Evolutionary conservation across 2,329 filamentous ascomycete species (phyloP), one percentile per base, ranked within the genome.

Genomic region (Microdochium nivale): DNA sequence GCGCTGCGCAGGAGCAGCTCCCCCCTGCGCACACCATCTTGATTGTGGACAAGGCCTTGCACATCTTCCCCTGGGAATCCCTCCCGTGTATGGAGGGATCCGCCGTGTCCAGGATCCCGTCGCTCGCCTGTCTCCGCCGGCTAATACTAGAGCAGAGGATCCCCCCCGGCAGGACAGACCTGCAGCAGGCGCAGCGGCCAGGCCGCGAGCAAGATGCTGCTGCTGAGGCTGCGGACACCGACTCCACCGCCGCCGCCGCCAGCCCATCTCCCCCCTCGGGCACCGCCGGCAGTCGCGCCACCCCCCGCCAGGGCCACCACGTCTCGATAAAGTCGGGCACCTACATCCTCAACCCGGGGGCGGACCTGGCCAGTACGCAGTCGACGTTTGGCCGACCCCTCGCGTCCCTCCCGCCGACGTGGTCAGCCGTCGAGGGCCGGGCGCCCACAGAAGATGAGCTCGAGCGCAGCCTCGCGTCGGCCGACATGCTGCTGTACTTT

Each of bases 41-140:
- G 2, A 84, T 99, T 7, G 76, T 99, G 5, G 94, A 99, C 69
- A 96, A 96, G 67, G 80, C 87, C 2, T 77, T 99, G 2, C 94
- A 97, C 62, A 77, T 82, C 1, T 95, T 99, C 62, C 94, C 94
- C 0, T 99, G 95, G 94, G 94, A 99, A 65, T 96, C 90, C 1
- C 72, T 99, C 35, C 90, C 91, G 0, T 96, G 90, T 64, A 80
- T 99, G 63, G 79, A 88, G 56, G 80, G 79, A 2, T 75, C 85
- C 3, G 86, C 92, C 0, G 86, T 96, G 33, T 96, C 90, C 3
- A 84, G 94, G 13, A 84, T 99, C 24, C 90, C 92, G 7, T 96
- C 90, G 0, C 77, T 99, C 37, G 86, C 86, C 25, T 90, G 86
- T 57, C 78, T 99, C 10, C 83, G 88, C 14, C 83, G 90, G 32